Evolutionary conservation across 176 grass and related monocot genomes (phyloP), one percentile per base, ranked within the genome.

Genomic region (Carex cristatella): DNA sequence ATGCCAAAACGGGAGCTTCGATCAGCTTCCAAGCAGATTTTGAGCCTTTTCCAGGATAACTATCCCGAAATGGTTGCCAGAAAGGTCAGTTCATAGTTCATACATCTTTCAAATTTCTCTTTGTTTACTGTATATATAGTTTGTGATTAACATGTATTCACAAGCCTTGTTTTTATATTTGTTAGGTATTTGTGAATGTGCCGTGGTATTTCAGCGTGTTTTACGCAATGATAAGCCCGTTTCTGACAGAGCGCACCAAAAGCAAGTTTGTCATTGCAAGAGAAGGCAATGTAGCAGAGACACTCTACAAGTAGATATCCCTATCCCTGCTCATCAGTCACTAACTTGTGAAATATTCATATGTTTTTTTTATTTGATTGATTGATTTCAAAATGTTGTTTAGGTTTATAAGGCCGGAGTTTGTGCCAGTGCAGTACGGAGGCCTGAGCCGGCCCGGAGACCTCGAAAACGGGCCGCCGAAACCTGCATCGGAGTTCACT

Each of bases 191-290:
- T 86, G 85, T 98, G 61, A 95, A 98, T 66, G 95, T 98, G 69
- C 95, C 95, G 0, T 98, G 95, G 95, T 98, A 98, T 87, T 98
- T 98, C 74, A 95, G 88, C 10, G 84, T 98, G 85, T 81, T 98
- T 8, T 98, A 93, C 84, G 63, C 95, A 16, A 92, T 98, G 93
- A 92, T 98, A 46, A 92, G 91, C 8, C 95, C 95, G 0, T 98
- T 98, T 86, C 91, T 98, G 5, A 95, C 95, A 11, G 95, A 98
- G 84, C 89, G 95, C 64, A 98, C 95, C 80, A 98, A 95, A 89
- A 95, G 95, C 91, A 98, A 98, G 88, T 95, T 98, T 44, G 93
- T 98, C 73, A 95, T 98, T 49, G 95, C 95, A 61, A 79, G 93
- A 4, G 95, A 95, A 90, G 91, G 95, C 46, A 91, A 98, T 83